phyloP scores from a whole-genome alignment of 1,139 yeast species.

The Meyerozyma smithsonii region DNA sequence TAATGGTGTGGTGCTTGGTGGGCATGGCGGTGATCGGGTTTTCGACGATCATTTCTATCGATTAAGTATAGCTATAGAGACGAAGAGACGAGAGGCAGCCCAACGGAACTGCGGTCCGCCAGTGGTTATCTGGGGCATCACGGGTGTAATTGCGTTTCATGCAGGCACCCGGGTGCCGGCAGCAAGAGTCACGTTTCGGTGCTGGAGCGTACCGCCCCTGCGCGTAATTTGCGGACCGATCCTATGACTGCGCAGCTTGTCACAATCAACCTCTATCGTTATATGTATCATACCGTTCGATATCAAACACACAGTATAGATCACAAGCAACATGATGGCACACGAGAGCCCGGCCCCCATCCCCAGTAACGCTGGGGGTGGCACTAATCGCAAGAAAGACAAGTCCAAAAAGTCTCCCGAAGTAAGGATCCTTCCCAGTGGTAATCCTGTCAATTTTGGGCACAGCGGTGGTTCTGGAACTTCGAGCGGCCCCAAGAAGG shows the following conservation, averaged over 20 bases:
- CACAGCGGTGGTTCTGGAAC: slow-evolving; percentile 9
- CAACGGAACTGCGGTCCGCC: no score
- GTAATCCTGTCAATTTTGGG: slow-evolving; percentile 40
- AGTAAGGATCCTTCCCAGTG: slow-evolving; percentile 36
- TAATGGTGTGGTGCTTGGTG: slow-evolving; percentile 46
- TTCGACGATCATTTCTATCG: slow-evolving; percentile 11
- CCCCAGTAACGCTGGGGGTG: not conserved
- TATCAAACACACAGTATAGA: not conserved
- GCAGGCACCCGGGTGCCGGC: not conserved
- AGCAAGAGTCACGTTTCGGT: no score
- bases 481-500: slow-evolving; percentile 8
- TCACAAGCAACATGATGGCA: slow-evolving; percentile 2
- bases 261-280: not conserved
- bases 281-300: slow-evolving; percentile 1
- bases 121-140: no score
- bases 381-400: not conserved
- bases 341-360: slow-evolving; percentile 1
- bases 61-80: not conserved
- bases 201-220: no score
- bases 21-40: slow-evolving; percentile 43
- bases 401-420: slow-evolving; percentile 6
- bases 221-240: not conserved
- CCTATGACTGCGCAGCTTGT: not conserved
- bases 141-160: no score
- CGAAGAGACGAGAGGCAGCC: not conserved